Conservation (phyloP, 225 moss, liverwort and hornwort species). For the Sphagnum tenellum region DNA sequence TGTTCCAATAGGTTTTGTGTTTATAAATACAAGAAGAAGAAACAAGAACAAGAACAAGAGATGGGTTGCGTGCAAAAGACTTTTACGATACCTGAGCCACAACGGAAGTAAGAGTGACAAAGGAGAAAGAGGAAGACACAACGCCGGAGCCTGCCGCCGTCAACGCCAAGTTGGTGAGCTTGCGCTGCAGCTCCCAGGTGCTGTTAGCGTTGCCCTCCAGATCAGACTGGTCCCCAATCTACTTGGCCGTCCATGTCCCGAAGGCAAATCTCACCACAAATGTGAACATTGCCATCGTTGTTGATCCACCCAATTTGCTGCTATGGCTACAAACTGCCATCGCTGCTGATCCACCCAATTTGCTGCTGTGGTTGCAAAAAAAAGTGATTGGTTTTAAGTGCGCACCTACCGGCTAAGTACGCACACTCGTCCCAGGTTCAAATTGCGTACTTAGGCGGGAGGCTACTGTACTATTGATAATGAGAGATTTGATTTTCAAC, state of each 20-base stretch:
- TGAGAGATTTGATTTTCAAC: no score
- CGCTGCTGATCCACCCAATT: no score
- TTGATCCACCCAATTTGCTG: neutral
- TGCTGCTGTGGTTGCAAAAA: no score
- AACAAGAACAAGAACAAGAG: neutral
- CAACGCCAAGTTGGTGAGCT: constrained; percentile 81
- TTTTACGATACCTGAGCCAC: constrained; percentile 61
- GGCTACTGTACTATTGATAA: no score
- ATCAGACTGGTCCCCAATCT: constrained; percentile 57
- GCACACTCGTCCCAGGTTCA: no score
- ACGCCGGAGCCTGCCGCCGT: constrained; percentile 59
- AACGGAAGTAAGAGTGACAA: constrained; percentile 68
- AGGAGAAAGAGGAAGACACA: constrained; percentile 70
- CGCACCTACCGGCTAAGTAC: no score
- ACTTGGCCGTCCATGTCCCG: constrained; percentile 87
- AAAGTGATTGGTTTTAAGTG: no score
- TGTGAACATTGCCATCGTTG: constrained; percentile 77
- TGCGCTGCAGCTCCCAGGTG: constrained; percentile 72
- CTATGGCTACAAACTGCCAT: no score
- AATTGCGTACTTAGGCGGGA: no score
- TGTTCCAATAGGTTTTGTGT: no score
- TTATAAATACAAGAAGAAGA: neutral
- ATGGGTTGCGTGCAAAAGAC: neutral
- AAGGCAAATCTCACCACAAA: constrained; percentile 57
- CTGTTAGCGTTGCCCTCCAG: constrained; percentile 68